These are phyloP conservation scores for Cymbidium sinense DNA, from an alignment of 106 monocot genomes.

Conservation along the genomic window DNA sequence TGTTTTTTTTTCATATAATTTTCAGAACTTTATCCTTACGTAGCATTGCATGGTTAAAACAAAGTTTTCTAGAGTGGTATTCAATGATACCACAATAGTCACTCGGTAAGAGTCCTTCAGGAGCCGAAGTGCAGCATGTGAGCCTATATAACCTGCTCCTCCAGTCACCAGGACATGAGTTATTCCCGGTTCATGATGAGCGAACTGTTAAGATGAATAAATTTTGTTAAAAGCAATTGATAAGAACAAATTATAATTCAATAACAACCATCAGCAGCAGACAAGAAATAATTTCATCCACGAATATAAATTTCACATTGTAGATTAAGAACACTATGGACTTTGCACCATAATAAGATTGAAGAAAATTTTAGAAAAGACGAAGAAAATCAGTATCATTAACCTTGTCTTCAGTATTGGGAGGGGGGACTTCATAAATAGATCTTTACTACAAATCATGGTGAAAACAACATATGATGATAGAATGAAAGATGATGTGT, in stretches of 20 bases:
- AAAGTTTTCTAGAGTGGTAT: not conserved
- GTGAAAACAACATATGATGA: too few species aligned
- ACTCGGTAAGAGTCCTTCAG: conserved; percentile 65
- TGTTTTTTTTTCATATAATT: not conserved
- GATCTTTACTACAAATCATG: too few species aligned
- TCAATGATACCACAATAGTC: conserved; percentile 57
- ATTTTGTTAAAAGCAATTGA: not conserved
- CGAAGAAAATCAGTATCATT: too few species aligned
- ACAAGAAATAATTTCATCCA: too few species aligned
- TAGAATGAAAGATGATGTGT: too few species aligned
- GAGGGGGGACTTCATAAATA: too few species aligned
- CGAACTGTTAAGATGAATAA: conserved; percentile 34
- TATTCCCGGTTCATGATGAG: conserved; percentile 46
- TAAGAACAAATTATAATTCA: not conserved
- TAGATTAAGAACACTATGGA: too few species aligned
- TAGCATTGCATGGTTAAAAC: not conserved
- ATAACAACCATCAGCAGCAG: too few species aligned
- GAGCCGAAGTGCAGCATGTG: conserved; percentile 69
- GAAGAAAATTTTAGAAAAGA: too few species aligned
- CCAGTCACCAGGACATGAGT: conserved; percentile 67
- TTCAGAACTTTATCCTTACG: not conserved
- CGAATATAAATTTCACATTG: too few species aligned
- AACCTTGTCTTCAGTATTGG: too few species aligned
- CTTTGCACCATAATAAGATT: too few species aligned
- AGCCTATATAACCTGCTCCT: conserved; percentile 75